Percentiles rank a stretch among this genome's conserved stretches.
phyloP scores from a whole-genome alignment of 139 green algal species.

The Chlamydomonas eustigma region DNA sequence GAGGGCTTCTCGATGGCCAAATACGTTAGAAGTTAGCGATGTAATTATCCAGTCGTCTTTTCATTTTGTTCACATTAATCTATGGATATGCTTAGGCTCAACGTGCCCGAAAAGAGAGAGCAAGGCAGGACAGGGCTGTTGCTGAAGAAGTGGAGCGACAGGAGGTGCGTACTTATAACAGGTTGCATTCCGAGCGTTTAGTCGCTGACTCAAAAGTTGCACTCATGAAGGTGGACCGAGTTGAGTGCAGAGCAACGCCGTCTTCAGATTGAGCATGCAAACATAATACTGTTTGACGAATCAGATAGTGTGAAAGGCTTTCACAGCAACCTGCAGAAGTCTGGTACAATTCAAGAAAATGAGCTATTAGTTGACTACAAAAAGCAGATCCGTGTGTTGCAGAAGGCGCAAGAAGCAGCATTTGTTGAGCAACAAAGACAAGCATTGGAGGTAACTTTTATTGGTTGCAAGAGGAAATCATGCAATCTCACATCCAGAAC shows the following conservation, averaged over 20 bases:
- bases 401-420: constrained; percentile 44
- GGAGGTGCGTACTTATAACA: constrained; percentile 28
- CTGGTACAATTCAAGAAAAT: constrained; percentile 68
- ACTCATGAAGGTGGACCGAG: constrained; percentile 42
- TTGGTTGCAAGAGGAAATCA: no score
- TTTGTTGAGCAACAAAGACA: constrained; percentile 61
- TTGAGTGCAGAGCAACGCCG: constrained; percentile 52
- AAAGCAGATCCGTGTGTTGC: constrained; percentile 50
- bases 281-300: constrained; percentile 75
- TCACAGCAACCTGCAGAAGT: constrained; percentile 23
- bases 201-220: not conserved
- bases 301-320: constrained; percentile 59
- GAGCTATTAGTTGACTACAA: constrained; percentile 60
- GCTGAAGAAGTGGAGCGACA: constrained; percentile 57
- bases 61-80: not conserved
- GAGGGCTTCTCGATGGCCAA: constrained; percentile 58
- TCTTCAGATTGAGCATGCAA: constrained; percentile 64
- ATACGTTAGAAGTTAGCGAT: constrained; percentile 53
- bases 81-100: constrained; percentile 35
- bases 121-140: constrained; percentile 37
- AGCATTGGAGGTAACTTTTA: constrained; percentile 53
- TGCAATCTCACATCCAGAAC: not conserved
- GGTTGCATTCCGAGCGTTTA: not conserved
- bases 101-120: constrained; percentile 52
- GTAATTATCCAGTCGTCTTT: not conserved